A percentile compares a stretch with the other conserved stretches of the same genome.
Conservation (phyloP, 148 eudicot species). For the Chenopodium suecicum region DNA sequence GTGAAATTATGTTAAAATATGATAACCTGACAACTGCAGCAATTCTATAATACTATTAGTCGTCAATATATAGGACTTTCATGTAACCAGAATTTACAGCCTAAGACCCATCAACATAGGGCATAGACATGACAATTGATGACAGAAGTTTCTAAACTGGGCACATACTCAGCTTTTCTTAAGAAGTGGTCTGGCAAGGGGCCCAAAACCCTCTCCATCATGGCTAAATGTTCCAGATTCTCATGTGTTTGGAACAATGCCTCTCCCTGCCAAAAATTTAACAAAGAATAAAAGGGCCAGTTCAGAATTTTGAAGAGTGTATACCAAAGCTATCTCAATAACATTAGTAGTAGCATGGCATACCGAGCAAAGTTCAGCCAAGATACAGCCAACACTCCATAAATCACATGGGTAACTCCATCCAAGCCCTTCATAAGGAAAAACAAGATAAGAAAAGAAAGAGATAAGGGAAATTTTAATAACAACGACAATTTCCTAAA, state of each 20-base stretch:
- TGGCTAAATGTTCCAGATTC: slow-evolving; percentile 63
- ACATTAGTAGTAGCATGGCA: slow-evolving; percentile 18
- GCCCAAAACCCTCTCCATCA: slow-evolving; percentile 70
- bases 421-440: slow-evolving; percentile 46
- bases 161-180: slow-evolving; percentile 56
- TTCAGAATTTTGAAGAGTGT: background rate
- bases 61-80: background rate
- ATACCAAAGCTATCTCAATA: background rate
- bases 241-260: slow-evolving; percentile 70
- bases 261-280: slow-evolving; percentile 45
- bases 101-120: background rate
- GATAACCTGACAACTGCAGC: background rate
- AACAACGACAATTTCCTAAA: background rate
- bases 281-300: background rate
- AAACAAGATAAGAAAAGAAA: background rate
- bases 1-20: background rate
- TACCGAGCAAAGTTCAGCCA: slow-evolving; percentile 68
- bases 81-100: too few relatives aligned
- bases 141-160: background rate
- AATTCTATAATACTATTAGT: background rate
- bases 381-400: slow-evolving; percentile 67
- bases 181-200: slow-evolving; percentile 58
- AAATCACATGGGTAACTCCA: slow-evolving; percentile 71
- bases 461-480: background rate
- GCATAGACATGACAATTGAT: background rate